phyloP scores from a whole-genome alignment of 768 basidiomycete genomes.

The Xerocomus potaroensis region DNA sequence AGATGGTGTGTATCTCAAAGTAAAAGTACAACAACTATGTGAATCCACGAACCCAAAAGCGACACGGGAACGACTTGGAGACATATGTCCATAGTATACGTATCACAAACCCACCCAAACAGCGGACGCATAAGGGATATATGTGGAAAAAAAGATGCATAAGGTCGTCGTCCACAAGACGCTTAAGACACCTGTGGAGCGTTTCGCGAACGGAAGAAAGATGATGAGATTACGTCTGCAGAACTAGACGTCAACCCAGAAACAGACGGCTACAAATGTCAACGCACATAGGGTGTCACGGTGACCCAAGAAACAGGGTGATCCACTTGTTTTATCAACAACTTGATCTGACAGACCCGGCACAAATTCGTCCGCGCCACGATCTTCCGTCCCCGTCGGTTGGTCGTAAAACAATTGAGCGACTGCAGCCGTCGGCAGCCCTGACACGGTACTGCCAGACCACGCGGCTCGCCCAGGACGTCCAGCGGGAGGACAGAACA shows the following conservation, averaged over 20 bases:
- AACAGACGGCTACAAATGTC: neutral
- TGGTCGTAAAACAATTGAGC: slow-evolving; percentile 23
- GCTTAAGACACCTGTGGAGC: neutral
- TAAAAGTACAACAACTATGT: neutral
- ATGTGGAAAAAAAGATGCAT: neutral
- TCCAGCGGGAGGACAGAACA: slow-evolving; percentile 24
- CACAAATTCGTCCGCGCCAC: slow-evolving; percentile 23
- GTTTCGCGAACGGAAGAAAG: slow-evolving; percentile 2
- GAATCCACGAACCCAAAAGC: neutral
- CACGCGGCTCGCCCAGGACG: slow-evolving; percentile 23
- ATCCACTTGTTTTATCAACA: slow-evolving; percentile 22
- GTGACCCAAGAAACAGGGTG: slow-evolving; percentile 21
- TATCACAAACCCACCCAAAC: neutral
- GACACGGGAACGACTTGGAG: neutral
- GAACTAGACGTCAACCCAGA: slow-evolving; percentile 4
- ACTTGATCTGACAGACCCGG: slow-evolving; percentile 30
- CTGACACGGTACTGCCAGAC: slow-evolving; percentile 19
- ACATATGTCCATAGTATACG: neutral
- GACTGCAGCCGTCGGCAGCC: slow-evolving; percentile 29
- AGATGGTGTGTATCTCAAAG: neutral
- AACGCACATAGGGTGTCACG: slow-evolving; percentile 16
- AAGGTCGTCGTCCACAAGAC: neutral
- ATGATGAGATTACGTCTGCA: slow-evolving; percentile 8
- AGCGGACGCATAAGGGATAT: neutral
- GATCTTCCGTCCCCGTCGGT: slow-evolving; percentile 14